Percentiles rank a stretch among this genome's conserved stretches.
Evolutionary conservation across 345 rosid genomes (phyloP).

Genomic region (Hibiscus tridactylites): DNA sequence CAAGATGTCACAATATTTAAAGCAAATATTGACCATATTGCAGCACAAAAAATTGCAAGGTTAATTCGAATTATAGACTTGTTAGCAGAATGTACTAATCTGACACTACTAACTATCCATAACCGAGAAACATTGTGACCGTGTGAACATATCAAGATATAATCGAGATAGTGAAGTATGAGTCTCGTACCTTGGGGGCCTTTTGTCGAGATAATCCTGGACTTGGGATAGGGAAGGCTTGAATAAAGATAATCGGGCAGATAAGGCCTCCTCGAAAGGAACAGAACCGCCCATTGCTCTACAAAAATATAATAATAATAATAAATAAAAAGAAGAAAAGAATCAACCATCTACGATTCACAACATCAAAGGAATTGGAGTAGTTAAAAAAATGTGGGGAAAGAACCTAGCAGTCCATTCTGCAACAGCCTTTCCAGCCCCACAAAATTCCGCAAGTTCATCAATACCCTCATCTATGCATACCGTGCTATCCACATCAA

Average conservation of each 20-base stretch:
- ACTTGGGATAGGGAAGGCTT: slow-evolving; percentile 73
- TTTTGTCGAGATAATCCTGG: slow-evolving; percentile 63
- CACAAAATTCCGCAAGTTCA: slow-evolving; percentile 97
- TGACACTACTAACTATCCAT: background rate
- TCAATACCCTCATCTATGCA: slow-evolving; percentile 95
- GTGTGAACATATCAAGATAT: background rate
- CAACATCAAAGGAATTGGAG: background rate
- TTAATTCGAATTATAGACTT: background rate
- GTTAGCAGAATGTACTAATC: background rate
- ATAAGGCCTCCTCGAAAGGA: slow-evolving; percentile 90
- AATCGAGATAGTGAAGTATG: background rate
- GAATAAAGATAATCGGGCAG: slow-evolving; percentile 81
- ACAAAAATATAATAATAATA: slow-evolving; percentile 9
- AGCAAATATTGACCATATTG: background rate
- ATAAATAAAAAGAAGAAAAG: too few species aligned
- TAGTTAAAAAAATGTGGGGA: background rate
- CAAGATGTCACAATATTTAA: background rate
- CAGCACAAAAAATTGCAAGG: background rate
- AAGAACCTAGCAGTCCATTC: slow-evolving; percentile 90
- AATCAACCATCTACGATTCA: background rate
- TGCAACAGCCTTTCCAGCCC: slow-evolving; percentile 93
- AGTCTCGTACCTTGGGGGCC: slow-evolving; percentile 60
- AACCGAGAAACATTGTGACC: background rate
- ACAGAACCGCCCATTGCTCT: slow-evolving; percentile 98
- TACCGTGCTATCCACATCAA: slow-evolving; percentile 98